Percentiles rank a stretch among this genome's conserved stretches.
phyloP scores from a whole-genome alignment of 2,329 filamentous ascomycete genomes.

The Cladophialophora chaetospira region DNA sequence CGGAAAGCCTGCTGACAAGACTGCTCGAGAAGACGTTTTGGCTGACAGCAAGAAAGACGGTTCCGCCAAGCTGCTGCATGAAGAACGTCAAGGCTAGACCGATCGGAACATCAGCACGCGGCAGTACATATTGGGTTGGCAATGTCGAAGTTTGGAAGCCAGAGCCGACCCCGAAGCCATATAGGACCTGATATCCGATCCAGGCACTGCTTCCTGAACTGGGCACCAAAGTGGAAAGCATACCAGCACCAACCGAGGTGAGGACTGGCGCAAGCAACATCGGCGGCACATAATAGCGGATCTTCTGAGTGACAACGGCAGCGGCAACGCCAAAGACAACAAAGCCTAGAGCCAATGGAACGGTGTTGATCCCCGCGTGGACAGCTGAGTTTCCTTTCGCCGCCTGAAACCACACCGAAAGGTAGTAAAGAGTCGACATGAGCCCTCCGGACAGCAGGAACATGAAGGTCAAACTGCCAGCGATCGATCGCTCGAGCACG shows the following conservation, averaged over 20 bases:
- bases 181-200: conserved; percentile 42
- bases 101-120: conserved; percentile 32
- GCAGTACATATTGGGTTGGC: conserved; percentile 35
- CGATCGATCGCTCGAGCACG: conserved; percentile 41
- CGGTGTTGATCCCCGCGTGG: conserved; percentile 23
- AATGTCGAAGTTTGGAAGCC: conserved; percentile 33
- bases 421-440: conserved; percentile 4
- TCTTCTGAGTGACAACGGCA: conserved; percentile 14
- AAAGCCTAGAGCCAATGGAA: conserved; percentile 24
- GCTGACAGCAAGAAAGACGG: conserved; percentile 37
- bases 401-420: conserved; percentile 51
- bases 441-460: conserved; percentile 38
- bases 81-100: conserved; percentile 38
- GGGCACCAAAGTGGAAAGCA: conserved; percentile 36
- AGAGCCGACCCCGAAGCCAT: conserved; percentile 33
- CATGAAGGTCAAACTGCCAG: conserved; percentile 37
- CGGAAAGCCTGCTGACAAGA: conserved; percentile 24
- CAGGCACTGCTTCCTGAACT: background rate
- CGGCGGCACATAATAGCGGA: conserved; percentile 33
- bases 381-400: conserved; percentile 40
- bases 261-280: conserved; percentile 31
- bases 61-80: conserved; percentile 39
- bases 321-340: conserved; percentile 19
- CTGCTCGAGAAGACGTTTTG: conserved; percentile 36
- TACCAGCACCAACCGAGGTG: conserved; percentile 34